Evolutionary conservation across 495 filamentous ascomycete genomes (phyloP), one percentile per base, ranked within the genome.

Genomic region (Penicillium taxi): DNA sequence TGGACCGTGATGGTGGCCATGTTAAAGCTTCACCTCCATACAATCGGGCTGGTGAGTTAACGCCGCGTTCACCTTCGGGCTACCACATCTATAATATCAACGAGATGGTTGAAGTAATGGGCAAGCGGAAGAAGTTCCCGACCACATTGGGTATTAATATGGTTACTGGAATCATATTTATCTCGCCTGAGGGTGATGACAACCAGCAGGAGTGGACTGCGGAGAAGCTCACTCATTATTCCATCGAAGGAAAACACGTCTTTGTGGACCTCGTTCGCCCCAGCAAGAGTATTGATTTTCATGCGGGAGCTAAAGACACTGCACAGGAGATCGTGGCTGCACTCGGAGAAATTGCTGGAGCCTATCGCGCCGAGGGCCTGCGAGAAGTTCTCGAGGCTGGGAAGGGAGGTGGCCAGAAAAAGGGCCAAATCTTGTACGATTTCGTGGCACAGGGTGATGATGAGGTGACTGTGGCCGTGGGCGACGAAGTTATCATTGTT

Each of bases 381-480:
- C 68, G 80, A 26, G 91, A 99, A 54, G 82, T 96, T 1, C 74
- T 96, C 33, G 82, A 80, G 39, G 90, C 89, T 13, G 78, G 78
- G 16, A 64, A 78, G 29, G 78, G 81, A 3, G 67, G 63, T 30
- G 75, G 75, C 29, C 84, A 84, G 63, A 91, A 84, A 61, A 80
- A 74, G 35, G 91, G 91, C 9, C 73, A 82, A 23, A 76, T 99
- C 41, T 66, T 94, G 30, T 96, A 94, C 53, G 90, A 96, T 53
- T 99, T 99, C 48, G 80, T 84, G 77, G 93, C 91, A 2, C 89
- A 96, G 57, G 87, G 89, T 14, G 82, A 94, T 12, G 91, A 96
- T 55, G 91, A 99, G 61, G 91, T 99, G 33, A 95, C 86, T 0
- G 91, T 99, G 26, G 78, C 70, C 9, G 75, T 81, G 32, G 89